Evolutionary conservation across 2,329 filamentous ascomycete genomes (phyloP).

Genomic region (Cadophora luteo-olivacea): DNA sequence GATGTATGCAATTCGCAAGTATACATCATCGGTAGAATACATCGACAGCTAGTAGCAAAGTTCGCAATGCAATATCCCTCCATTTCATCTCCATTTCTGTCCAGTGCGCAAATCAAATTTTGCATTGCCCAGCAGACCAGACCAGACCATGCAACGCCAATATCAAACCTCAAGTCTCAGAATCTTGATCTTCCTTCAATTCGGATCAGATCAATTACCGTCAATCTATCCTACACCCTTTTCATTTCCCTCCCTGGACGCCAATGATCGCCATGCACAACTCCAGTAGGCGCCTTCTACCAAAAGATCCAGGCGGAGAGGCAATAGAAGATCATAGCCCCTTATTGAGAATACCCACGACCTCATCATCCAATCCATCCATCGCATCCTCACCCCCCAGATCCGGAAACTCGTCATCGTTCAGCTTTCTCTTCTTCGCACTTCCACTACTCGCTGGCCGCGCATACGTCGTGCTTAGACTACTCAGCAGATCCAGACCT

Average conservation of each 20-base stretch:
- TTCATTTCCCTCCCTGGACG: neutral
- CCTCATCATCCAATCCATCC: slow-evolving; percentile 64
- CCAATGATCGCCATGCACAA: too few relatives aligned
- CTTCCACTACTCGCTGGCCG: slow-evolving; percentile 42
- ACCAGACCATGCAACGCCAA: slow-evolving; percentile 8
- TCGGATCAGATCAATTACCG: neutral
- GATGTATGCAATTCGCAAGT: slow-evolving; percentile 5
- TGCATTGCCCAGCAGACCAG: neutral
- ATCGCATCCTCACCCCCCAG: slow-evolving; percentile 55
- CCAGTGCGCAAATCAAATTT: neutral
- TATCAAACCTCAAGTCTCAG: neutral
- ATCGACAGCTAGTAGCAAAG: neutral
- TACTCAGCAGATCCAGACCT: slow-evolving; percentile 48
- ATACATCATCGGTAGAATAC: slow-evolving; percentile 9
- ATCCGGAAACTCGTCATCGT: slow-evolving; percentile 54
- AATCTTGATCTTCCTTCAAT: too few relatives aligned
- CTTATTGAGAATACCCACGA: slow-evolving; percentile 60
- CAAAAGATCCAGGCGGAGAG: too few relatives aligned
- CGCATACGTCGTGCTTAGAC: slow-evolving; percentile 45
- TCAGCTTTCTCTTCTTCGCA: slow-evolving; percentile 56
- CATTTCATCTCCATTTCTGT: neutral
- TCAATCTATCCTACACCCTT: slow-evolving; percentile 13
- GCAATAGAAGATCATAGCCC: too few relatives aligned
- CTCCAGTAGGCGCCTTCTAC: too few relatives aligned
- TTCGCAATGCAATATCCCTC: neutral